Conservation (phyloP, 495 filamentous ascomycete species). For the Cenococcum geophilum region DNA sequence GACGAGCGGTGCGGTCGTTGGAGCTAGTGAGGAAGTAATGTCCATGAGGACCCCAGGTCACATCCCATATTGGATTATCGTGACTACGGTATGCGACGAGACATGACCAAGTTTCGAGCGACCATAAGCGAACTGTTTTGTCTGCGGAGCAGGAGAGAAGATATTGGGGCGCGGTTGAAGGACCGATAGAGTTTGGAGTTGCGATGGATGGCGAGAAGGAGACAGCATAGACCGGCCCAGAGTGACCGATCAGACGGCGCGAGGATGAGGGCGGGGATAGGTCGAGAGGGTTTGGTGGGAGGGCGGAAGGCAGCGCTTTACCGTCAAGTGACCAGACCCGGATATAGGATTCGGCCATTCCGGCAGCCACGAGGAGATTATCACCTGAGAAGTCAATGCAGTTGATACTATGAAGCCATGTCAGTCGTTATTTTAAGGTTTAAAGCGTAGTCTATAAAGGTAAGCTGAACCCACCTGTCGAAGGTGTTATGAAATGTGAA, state of each 20-base stretch:
- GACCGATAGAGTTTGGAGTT: conserved; percentile 49
- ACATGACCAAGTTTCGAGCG: conserved; percentile 78
- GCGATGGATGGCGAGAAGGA: conserved; percentile 76
- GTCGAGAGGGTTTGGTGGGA: conserved; percentile 18
- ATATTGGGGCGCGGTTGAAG: conserved; percentile 47
- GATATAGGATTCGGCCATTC: conserved; percentile 89
- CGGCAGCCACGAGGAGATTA: conserved; percentile 72
- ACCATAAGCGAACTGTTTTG: conserved; percentile 85
- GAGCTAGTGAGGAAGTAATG: conserved; percentile 90
- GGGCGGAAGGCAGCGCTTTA: conserved; percentile 52
- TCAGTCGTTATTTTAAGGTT: conserved; percentile 29
- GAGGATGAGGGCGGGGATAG: conserved; percentile 51
- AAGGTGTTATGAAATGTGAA: conserved; percentile 96
- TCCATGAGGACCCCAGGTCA: conserved; percentile 86
- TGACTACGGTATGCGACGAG: conserved; percentile 91
- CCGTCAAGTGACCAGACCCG: conserved; percentile 87
- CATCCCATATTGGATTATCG: conserved; percentile 78
- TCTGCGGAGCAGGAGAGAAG: conserved; percentile 85
- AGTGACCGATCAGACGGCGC: conserved; percentile 85
- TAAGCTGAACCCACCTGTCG: conserved; percentile 57
- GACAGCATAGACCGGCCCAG: conserved; percentile 80
- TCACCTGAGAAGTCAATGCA: conserved; percentile 93
- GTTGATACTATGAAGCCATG: conserved; percentile 55
- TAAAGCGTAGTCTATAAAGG: conserved; percentile 3
- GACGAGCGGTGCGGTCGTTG: conserved; percentile 79